A percentile compares a stretch with the other conserved stretches of the same genome.
Evolutionary conservation across 192 early-diverging fungal genomes (phyloP).

Genomic region (Chytriomyces sp.): DNA sequence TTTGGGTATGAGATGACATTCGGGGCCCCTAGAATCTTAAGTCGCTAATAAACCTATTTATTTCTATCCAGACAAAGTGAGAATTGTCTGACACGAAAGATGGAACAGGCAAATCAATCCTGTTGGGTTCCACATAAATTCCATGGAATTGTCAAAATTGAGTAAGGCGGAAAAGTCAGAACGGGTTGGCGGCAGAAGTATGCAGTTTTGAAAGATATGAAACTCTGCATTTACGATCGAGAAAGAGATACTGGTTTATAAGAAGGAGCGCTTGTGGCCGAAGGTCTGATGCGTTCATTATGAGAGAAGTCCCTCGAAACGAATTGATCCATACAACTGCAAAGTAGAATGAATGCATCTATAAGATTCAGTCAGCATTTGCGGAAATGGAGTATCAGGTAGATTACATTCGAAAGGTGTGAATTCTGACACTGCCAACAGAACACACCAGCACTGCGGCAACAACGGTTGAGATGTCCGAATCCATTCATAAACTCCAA

Average conservation of each 20-base stretch:
- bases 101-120: too few relatives aligned
- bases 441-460: neutral
- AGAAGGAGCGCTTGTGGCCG: conserved; percentile 38
- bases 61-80: too few relatives aligned
- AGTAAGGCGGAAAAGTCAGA: conserved; percentile 55
- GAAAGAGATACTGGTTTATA: conserved; percentile 39
- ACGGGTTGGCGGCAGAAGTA: conserved; percentile 52
- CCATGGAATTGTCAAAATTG: conserved; percentile 51
- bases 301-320: conserved; percentile 46
- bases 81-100: too few relatives aligned
- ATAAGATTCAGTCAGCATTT: conserved; percentile 45
- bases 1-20: too few relatives aligned
- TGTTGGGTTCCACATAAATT: conserved; percentile 34
- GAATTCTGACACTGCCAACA: conserved; percentile 7
- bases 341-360: conserved; percentile 55
- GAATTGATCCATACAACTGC: conserved; percentile 56
- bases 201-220: conserved; percentile 42
- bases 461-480: conserved; percentile 18
- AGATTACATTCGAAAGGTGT: neutral
- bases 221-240: conserved; percentile 43
- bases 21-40: too few relatives aligned
- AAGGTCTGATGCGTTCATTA: conserved; percentile 53
- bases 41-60: too few relatives aligned
- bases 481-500: conserved; percentile 41
- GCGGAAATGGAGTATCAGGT: neutral